A percentile compares a stretch with the other conserved stretches of the same genome.
Conservation (phyloP, 257 asterid genomes). For the Oldenlandia corymbosa region DNA sequence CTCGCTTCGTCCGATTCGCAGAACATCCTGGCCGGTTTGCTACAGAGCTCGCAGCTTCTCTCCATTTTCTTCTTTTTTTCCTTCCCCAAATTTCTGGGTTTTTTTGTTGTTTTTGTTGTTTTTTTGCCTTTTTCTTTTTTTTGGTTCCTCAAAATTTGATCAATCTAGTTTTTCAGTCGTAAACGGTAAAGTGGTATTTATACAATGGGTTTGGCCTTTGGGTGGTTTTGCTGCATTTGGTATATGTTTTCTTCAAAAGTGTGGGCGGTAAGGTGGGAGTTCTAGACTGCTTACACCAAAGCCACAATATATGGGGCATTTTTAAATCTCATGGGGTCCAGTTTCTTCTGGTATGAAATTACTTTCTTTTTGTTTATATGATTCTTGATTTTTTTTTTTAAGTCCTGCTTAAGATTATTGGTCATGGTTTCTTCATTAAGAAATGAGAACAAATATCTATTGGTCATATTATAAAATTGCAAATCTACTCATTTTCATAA, state of each 20-base stretch:
- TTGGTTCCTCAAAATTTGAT: too few relatives aligned
- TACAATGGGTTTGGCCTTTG: neutral
- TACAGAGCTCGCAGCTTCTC: slow-evolving; percentile 26
- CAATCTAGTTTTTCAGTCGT: too few relatives aligned
- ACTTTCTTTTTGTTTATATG: neutral
- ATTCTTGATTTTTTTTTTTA: too few relatives aligned
- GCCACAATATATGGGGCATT: neutral
- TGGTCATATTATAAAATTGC: too few relatives aligned
- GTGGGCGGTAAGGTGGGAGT: neutral
- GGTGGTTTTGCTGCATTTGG: neutral
- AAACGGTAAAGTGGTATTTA: neutral
- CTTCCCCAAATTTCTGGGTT: too few relatives aligned
- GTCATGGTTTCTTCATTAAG: neutral
- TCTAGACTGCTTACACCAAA: neutral
- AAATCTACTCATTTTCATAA: too few relatives aligned
- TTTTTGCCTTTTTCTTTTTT: too few relatives aligned
- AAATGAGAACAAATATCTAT: neutral
- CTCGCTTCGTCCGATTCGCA: slow-evolving; percentile 32
- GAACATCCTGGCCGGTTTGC: slow-evolving; percentile 22
- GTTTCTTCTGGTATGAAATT: neutral
- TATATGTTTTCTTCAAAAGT: neutral
- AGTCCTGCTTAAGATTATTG: neutral
- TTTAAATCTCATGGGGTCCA: neutral
- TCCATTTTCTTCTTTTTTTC: slow-evolving; percentile 12
- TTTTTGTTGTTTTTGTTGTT: too few relatives aligned